A percentile compares a stretch with the other conserved stretches of the same genome.
Evolutionary conservation across 345 rosid genomes (phyloP).

Genomic region (Toxicodendron radicans): DNA sequence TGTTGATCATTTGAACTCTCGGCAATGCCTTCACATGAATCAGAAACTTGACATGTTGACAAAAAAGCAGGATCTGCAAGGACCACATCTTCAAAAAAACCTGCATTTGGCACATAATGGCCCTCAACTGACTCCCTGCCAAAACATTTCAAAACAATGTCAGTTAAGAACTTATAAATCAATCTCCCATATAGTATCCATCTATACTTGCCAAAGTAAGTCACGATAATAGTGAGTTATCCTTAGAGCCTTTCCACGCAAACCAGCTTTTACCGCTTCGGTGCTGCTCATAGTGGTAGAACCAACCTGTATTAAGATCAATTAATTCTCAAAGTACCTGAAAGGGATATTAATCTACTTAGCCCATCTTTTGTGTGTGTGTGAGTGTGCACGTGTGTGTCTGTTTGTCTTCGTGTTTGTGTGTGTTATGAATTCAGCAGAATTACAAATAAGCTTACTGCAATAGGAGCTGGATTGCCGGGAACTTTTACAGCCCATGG

Average conservation of each 20-base stretch:
- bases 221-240: slow-evolving; percentile 81
- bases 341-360: background rate
- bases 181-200: slow-evolving; percentile 14
- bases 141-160: slow-evolving; percentile 31
- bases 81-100: slow-evolving; percentile 79
- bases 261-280: slow-evolving; percentile 81
- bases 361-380: background rate
- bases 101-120: slow-evolving; percentile 76
- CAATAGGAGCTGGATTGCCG: slow-evolving; percentile 84
- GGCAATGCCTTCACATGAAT: slow-evolving; percentile 39
- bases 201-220: slow-evolving; percentile 61
- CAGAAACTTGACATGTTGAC: slow-evolving; percentile 40
- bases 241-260: slow-evolving; percentile 93
- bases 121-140: slow-evolving; percentile 85
- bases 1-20: slow-evolving; percentile 34
- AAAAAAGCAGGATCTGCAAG: slow-evolving; percentile 67
- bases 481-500: slow-evolving; percentile 94
- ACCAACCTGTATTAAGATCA: slow-evolving; percentile 63
- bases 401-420: too few species aligned
- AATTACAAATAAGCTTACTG: slow-evolving; percentile 46
- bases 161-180: slow-evolving; percentile 18
- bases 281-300: slow-evolving; percentile 75
- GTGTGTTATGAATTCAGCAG: background rate
- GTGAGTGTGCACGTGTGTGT: too few species aligned
- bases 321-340: slow-evolving; percentile 18